A percentile compares a stretch with the other conserved stretches of the same genome.
phyloP scores from a whole-genome alignment of 2,329 filamentous ascomycete genomes.

The Fusarium begoniae region DNA sequence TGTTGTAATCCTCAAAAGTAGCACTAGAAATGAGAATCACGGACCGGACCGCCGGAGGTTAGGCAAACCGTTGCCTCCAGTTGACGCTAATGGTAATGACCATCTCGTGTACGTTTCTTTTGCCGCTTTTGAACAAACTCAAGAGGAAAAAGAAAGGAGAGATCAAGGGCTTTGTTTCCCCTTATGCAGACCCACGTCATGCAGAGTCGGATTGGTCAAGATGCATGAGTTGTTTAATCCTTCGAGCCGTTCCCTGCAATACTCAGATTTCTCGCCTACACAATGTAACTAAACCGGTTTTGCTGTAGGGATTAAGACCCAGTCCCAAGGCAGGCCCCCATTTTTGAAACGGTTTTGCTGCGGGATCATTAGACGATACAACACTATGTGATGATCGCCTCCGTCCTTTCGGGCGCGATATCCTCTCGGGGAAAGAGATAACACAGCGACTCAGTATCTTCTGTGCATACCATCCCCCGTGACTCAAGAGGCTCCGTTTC shows the following conservation, averaged over 20 bases:
- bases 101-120: not conserved
- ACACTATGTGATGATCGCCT: conserved; percentile 1
- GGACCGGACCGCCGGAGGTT: conserved; percentile 4
- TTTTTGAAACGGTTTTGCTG: conserved; percentile 2
- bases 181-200: not conserved
- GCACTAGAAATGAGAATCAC: not conserved
- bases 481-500: not conserved
- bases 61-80: not conserved
- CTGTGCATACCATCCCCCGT: not conserved
- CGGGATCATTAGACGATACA: not conserved
- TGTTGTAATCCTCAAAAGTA: not conserved
- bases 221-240: not conserved
- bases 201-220: not conserved
- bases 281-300: not conserved
- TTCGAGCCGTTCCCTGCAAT: not conserved
- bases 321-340: not conserved
- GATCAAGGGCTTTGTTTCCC: not conserved
- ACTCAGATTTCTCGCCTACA: not conserved
- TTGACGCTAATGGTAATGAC: not conserved
- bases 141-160: not conserved
- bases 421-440: conserved; percentile 14
- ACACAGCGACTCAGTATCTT: not conserved
- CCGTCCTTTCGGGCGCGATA: not conserved
- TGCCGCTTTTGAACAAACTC: not conserved
- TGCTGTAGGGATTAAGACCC: not conserved